Base-by-base conservation (phyloP, 495 filamentous ascomycete species). In the Physcia stellaris region DNA sequence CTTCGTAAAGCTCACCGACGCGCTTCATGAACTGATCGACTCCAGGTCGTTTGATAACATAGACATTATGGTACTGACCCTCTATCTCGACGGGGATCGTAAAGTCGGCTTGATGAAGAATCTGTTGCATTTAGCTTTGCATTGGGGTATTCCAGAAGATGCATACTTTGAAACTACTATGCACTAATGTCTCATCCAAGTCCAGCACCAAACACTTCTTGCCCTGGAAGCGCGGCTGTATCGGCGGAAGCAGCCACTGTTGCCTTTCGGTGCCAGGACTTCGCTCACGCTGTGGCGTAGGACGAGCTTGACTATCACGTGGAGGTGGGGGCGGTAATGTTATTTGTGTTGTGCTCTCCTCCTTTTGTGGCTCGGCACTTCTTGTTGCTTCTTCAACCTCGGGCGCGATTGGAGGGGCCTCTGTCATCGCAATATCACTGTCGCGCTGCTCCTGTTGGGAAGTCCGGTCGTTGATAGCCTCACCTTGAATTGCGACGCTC, bases 21-120 rank as follows among this genome's bases (percentile, higher is more conserved):
- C 90, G 71, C 61, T 96, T 99, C 86, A 99, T 94, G 59, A 99
- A 99, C 45, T 88, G 77, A 54, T 99, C 90, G 12, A 96, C 90
- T 20, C 90, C 90, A 17, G 90, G 90, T 39, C 90, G 76, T 60
- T 99, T 99, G 56, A 96, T 96, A 35, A 99, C 90, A 56, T 99
- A 99, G 11, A 99, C 93, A 48, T 99, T 99, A 59, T 99, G 90
- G 54, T 86, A 95, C 55, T 94, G 90, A 12, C 90, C 90, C 59
- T 99, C 90, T 42, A 99, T 99, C 55, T 99, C 90, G 23, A 99
- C 92, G 1, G 90, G 90, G 55, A 99, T 96, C 10, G 92, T 99
- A 51, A 99, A 95, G 63, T 99, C 90, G 31, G 90, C 92, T 64
- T 95, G 88, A 47, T 96, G 84, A 31, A 99, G 73, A 47, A 96